Conservation (phyloP, 1,284 basidiomycete species). For the Entoloma clypeatum region DNA sequence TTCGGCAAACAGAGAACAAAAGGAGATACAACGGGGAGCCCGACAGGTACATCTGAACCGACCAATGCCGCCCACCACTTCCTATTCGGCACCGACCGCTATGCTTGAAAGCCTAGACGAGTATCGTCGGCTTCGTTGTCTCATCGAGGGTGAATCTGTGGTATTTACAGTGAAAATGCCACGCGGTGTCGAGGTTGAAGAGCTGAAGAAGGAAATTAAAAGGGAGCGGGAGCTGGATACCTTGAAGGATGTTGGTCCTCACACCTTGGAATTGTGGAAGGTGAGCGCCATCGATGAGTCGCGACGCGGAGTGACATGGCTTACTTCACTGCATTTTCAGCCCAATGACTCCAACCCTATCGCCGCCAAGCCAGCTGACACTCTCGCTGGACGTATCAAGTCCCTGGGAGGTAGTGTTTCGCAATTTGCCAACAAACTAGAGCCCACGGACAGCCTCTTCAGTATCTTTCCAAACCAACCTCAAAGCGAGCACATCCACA, state of each 20-base stretch:
- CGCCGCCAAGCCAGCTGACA: conserved; percentile 3
- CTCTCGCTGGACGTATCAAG: conserved; percentile 1
- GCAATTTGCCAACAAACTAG: conserved; percentile 1
- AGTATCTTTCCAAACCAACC: conserved; percentile 6
- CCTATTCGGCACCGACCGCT: background rate
- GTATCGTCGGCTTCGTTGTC: conserved; percentile 2
- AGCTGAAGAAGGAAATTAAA: conserved; percentile 5
- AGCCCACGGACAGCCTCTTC: conserved; percentile 4
- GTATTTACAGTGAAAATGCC: conserved; percentile 1
- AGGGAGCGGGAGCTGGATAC: conserved; percentile 2
- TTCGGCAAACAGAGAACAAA: no score
- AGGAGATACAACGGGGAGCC: no score
- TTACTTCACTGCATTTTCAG: conserved; percentile 6
- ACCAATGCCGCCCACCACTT: no score
- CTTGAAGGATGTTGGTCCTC: conserved; percentile 2
- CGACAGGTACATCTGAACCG: no score
- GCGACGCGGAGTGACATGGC: conserved; percentile 6
- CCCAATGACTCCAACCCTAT: conserved; percentile 8
- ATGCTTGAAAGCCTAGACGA: background rate
- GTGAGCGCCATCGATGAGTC: conserved; percentile 3
- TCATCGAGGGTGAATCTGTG: conserved; percentile 7
- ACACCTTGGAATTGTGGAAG: conserved; percentile 3
- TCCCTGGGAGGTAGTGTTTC: background rate
- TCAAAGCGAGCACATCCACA: conserved; percentile 1
- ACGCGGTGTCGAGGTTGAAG: background rate